Evolutionary conservation across 2,329 filamentous ascomycete species (phyloP), one percentile per base, ranked within the genome.

Genomic region (Aspergillus phoenicis): DNA sequence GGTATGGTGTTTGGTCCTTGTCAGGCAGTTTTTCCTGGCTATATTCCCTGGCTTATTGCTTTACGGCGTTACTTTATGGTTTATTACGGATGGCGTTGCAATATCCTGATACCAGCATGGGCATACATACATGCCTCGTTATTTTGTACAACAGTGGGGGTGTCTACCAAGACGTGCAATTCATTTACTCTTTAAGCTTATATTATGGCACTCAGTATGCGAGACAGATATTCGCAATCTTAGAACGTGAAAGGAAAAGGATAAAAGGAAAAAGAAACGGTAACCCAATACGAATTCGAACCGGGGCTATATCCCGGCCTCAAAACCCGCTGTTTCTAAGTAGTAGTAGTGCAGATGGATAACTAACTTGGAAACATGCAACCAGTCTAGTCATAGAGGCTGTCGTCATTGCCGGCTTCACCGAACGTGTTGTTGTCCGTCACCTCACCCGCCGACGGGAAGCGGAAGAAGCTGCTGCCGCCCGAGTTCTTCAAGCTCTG

Each of bases 401-500:
- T 94, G 80, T 97, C 94, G 75, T 98, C 94, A 77, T 96, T 93
- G 72, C 92, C 94, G 69, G 88, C 91, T 72, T 93, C 90, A 66
- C 93, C 93, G 71, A 95, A 93, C 53, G 86, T 80, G 70, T 81
- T 81, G 57, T 76, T 80, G 66, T 78, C 81, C 66, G 77, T 79
- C 78, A 81, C 85, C 80, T 81, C 85, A 76, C 80, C 85, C 69
- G 78, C 82, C 77, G 71, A 80, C 33, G 91, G 94, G 88, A 99
- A 99, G 80, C 96, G 93, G 91, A 99, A 99, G 86, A 95, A 97
- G 70, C 91, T 93, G 73, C 93, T 94, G 41, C 93, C 93, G 55
- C 93, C 93, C 62, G 91, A 89, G 77, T 96, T 97, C 91, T 99
- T 99, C 93, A 99, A 96, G 78, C 94, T 94, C 83, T 98, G 94